Percentiles rank a stretch among this genome's conserved stretches.
Evolutionary conservation across 257 asterid genomes (phyloP).

Genomic region (Solanum appendiculatum): DNA sequence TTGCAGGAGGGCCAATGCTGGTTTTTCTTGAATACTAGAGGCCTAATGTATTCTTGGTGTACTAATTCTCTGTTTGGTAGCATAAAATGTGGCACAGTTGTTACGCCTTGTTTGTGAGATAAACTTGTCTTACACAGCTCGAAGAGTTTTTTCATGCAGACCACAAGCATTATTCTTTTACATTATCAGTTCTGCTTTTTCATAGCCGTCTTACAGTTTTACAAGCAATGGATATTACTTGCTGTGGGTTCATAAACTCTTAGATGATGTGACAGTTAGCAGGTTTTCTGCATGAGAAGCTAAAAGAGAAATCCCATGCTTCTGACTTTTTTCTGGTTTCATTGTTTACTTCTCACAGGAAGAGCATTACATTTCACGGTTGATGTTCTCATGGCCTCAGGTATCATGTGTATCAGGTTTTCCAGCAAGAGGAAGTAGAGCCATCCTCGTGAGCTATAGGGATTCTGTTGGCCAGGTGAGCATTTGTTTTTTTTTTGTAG

Average conservation of each 20-base stretch:
- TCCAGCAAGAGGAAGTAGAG: conserved; percentile 69
- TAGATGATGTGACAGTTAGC: background rate
- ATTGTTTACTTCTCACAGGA: conserved; percentile 44
- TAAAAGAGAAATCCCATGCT: background rate
- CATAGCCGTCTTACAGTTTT: background rate
- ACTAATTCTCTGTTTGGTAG: background rate
- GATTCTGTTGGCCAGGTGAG: conserved; percentile 58
- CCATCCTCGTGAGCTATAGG: conserved; percentile 64
- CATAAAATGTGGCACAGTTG: background rate
- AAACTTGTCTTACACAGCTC: background rate
- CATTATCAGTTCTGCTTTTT: background rate
- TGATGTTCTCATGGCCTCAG: conserved; percentile 89
- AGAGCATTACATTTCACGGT: conserved; percentile 60
- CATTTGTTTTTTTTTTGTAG: background rate
- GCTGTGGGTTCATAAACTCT: background rate
- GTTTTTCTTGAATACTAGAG: background rate
- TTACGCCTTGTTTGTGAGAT: background rate
- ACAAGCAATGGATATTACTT: background rate
- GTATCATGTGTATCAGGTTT: conserved; percentile 62
- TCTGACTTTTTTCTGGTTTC: conserved; percentile 1
- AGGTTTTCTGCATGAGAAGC: background rate
- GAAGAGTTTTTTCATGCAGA: background rate
- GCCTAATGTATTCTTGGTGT: background rate
- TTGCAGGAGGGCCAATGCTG: background rate
- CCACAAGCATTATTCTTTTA: background rate